Evolutionary conservation across 2,329 filamentous ascomycete genomes (phyloP).

Genomic region (Ophiostoma tasmaniense): DNA sequence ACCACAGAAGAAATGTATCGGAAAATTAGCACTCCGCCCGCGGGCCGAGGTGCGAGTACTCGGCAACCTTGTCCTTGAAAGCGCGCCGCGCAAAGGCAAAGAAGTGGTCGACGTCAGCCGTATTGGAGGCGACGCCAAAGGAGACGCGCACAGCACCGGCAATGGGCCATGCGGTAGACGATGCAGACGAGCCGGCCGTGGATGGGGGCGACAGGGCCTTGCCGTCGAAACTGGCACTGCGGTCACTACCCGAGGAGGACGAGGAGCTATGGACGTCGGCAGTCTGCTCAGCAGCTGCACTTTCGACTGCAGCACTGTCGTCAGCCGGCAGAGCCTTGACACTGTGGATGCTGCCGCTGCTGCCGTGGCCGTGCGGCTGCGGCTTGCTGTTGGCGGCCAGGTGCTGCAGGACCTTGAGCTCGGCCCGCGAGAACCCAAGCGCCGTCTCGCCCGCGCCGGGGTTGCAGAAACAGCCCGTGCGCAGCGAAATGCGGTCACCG

Average conservation of each 20-base stretch:
- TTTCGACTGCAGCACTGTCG: not conserved
- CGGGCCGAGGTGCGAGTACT: constrained; percentile 14
- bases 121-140: constrained; percentile 32
- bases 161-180: constrained; percentile 9
- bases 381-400: constrained; percentile 11
- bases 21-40: constrained; percentile 16
- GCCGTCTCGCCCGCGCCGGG: constrained; percentile 33
- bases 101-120: constrained; percentile 30
- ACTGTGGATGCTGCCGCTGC: constrained; percentile 3
- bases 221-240: not conserved
- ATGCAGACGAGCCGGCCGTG: constrained; percentile 19
- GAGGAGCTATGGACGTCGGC: not conserved
- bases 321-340: not conserved
- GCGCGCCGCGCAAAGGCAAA: constrained; percentile 28
- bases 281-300: not conserved
- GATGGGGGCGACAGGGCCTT: constrained; percentile 13
- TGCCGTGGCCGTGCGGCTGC: not conserved
- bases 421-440: constrained; percentile 24
- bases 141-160: constrained; percentile 33
- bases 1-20: not conserved
- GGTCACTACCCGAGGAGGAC: not conserved
- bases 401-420: constrained; percentile 17
- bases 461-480: constrained; percentile 37
- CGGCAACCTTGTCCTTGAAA: constrained; percentile 27
- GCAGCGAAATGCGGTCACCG: constrained; percentile 29